Evolutionary conservation across 169 alveolate species (phyloP).

Genomic region (Eimeria sp.): DNA sequence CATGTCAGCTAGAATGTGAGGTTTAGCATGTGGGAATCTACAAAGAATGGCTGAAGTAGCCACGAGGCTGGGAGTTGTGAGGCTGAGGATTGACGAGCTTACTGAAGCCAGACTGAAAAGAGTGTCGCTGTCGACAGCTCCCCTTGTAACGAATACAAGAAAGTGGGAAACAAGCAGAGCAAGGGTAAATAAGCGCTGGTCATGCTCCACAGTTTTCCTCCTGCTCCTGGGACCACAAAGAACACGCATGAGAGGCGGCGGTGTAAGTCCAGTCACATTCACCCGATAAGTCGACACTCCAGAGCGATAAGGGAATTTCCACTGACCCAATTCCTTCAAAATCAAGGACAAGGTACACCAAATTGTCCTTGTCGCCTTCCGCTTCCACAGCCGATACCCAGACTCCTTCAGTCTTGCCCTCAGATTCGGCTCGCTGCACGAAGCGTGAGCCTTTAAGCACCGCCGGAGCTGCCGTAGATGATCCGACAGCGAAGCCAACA

Average conservation of each 20-base stretch:
- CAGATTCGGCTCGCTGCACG: conserved; percentile 59
- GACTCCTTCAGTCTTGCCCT: conserved; percentile 80
- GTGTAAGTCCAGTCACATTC: background rate
- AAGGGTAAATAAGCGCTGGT: conserved; percentile 78
- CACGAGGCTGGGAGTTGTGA: background rate
- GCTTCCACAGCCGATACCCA: conserved; percentile 74
- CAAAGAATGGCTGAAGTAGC: background rate
- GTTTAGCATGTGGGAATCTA: background rate
- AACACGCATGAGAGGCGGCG: background rate
- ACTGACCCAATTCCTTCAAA: conserved; percentile 82
- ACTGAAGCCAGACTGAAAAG: conserved; percentile 77
- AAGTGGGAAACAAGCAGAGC: conserved; percentile 79
- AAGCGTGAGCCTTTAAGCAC: conserved; percentile 47
- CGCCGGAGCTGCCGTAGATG: conserved; percentile 43
- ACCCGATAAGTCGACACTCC: background rate
- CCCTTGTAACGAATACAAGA: conserved; percentile 70
- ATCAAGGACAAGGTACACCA: conserved; percentile 75
- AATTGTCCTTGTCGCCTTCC: conserved; percentile 58
- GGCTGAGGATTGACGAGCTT: background rate
- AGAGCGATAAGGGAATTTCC: background rate
- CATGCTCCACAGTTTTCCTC: conserved; percentile 80
- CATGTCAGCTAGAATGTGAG: background rate
- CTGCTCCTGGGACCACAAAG: conserved; percentile 50
- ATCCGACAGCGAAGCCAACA: conserved; percentile 77
- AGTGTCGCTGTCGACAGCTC: conserved; percentile 79